These are phyloP conservation scores for Arthrobotrys sphaeroides DNA, from an alignment of 2,329 filamentous ascomycete species.

Conservation along the genomic window DNA sequence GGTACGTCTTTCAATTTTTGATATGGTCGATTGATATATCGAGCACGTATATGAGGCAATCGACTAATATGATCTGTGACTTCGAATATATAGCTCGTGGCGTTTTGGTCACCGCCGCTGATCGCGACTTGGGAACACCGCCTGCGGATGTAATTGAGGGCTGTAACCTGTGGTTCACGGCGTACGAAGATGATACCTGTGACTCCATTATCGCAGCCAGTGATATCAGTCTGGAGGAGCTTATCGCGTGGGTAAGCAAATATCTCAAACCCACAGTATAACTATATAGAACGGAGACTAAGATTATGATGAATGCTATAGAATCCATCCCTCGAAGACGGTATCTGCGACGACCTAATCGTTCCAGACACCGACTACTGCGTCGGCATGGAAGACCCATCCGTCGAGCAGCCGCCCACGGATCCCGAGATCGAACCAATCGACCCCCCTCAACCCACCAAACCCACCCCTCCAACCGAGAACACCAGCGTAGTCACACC, in stretches of 20 bases:
- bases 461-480: not conserved
- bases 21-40: too few relatives aligned
- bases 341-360: conserved; percentile 18
- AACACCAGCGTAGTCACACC: not conserved
- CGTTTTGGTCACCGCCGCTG: not conserved
- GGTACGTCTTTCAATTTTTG: conserved; percentile 8
- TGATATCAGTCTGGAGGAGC: conserved; percentile 16
- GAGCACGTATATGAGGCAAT: too few relatives aligned
- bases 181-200: conserved; percentile 19
- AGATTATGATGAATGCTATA: not conserved
- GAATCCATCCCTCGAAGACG: conserved; percentile 27
- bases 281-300: too few relatives aligned
- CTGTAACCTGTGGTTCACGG: conserved; percentile 15
- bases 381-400: too few relatives aligned
- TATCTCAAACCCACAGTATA: too few relatives aligned
- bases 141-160: not conserved
- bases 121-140: not conserved
- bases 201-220: not conserved
- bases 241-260: conserved; percentile 10
- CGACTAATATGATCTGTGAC: too few relatives aligned
- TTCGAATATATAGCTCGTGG: not conserved
- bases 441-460: not conserved
- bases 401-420: too few relatives aligned
- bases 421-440: not conserved
- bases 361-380: conserved; percentile 16